A percentile compares a stretch with the other conserved stretches of the same genome.
Evolutionary conservation across 1,284 basidiomycete species (phyloP).

Genomic region (Anthracocystis setariae): DNA sequence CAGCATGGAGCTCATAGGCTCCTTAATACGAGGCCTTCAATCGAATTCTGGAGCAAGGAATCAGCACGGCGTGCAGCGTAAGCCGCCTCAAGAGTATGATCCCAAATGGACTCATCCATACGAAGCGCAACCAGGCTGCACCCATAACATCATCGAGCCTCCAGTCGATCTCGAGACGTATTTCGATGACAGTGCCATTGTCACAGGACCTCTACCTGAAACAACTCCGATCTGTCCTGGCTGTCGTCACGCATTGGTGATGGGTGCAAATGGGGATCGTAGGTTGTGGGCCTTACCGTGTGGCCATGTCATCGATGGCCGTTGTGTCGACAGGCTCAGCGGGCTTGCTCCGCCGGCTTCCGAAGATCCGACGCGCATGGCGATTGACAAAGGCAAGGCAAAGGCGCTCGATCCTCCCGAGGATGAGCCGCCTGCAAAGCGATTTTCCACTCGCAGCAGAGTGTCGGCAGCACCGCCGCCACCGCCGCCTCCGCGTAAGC

Average conservation of each 20-base stretch:
- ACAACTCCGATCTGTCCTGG: constrained; percentile 61
- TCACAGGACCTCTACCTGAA: constrained; percentile 55
- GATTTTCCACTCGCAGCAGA: constrained; percentile 16
- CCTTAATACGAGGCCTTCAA: constrained; percentile 16
- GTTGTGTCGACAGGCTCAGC: constrained; percentile 54
- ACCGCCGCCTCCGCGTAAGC: constrained; percentile 6
- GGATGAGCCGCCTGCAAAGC: constrained; percentile 23
- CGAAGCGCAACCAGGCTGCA: constrained; percentile 33
- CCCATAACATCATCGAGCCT: constrained; percentile 58
- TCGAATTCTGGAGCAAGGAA: constrained; percentile 3
- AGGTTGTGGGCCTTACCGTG: constrained; percentile 61
- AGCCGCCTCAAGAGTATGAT: constrained; percentile 44
- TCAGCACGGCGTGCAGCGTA: constrained; percentile 22
- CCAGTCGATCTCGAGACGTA: constrained; percentile 61
- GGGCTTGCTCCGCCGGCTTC: constrained; percentile 6
- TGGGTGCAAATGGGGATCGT: constrained; percentile 48
- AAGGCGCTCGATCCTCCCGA: constrained; percentile 25
- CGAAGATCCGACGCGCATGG: neutral
- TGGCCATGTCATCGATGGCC: constrained; percentile 62
- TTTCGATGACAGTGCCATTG: constrained; percentile 52
- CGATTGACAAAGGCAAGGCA: constrained; percentile 26
- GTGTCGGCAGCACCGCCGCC: constrained; percentile 3
- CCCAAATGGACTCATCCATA: constrained; percentile 52
- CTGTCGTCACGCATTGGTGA: constrained; percentile 54
- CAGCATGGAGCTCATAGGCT: constrained; percentile 30